Conservation (phyloP, 164 flowering plant species). For the Nelumbo lutea region DNA sequence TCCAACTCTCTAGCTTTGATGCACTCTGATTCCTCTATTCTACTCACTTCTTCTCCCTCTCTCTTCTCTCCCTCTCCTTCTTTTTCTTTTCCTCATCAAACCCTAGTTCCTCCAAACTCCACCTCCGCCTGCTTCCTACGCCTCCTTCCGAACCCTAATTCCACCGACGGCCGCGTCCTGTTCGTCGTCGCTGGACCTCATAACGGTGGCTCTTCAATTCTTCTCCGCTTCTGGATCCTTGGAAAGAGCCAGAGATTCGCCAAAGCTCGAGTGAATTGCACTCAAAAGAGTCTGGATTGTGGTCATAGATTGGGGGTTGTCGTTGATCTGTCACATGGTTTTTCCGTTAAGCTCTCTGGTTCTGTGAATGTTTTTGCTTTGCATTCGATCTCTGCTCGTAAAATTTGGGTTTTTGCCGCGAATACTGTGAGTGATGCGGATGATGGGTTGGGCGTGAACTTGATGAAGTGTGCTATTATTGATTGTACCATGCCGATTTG, state of each 20-base stretch:
- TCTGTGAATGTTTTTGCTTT: conserved; percentile 54
- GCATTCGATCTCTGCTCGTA: conserved; percentile 48
- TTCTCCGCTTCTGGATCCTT: conserved; percentile 54
- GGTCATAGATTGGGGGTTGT: conserved; percentile 41
- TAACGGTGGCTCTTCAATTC: conserved; percentile 38
- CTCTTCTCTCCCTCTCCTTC: conserved; percentile 22
- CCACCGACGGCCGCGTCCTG: conserved; percentile 23
- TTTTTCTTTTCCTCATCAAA: conserved; percentile 11
- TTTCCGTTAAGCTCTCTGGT: conserved; percentile 46
- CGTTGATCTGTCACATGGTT: conserved; percentile 52
- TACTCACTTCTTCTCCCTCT: conserved; percentile 44
- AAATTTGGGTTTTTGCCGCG: conserved; percentile 63
- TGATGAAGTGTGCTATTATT: conserved; percentile 78
- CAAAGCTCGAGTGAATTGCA: conserved; percentile 33
- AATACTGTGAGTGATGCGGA: conserved; percentile 32
- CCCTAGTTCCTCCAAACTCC: conserved; percentile 16
- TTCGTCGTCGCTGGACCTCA: conserved; percentile 52
- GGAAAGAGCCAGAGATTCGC: conserved; percentile 21
- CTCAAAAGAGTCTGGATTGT: conserved; percentile 32
- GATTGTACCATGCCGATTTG: conserved; percentile 57
- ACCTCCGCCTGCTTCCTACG: conserved; percentile 17
- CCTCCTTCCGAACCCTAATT: conserved; percentile 27
- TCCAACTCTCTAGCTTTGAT: conserved; percentile 62
- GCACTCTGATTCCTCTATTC: conserved; percentile 63
- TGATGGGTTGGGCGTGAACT: conserved; percentile 30